phyloP scores from a whole-genome alignment of 106 monocot species.

The Apostasia shenzhenica region DNA sequence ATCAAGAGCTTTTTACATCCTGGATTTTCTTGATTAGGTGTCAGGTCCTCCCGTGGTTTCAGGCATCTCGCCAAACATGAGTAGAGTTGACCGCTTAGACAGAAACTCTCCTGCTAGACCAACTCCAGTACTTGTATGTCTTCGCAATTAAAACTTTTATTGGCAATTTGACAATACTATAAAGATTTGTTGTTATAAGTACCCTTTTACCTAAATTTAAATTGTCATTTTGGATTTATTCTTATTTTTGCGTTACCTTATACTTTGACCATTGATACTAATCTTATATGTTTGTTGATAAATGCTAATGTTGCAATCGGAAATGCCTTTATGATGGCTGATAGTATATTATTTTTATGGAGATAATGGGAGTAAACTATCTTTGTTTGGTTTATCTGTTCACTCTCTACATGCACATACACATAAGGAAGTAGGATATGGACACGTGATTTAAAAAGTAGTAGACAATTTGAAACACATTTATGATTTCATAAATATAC shows the following conservation, averaged over 20 bases:
- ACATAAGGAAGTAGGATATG: too few species aligned
- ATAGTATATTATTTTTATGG: too few species aligned
- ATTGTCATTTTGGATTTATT: not conserved
- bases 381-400: too few species aligned
- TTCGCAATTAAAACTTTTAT: not conserved
- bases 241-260: not conserved
- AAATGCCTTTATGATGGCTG: too few species aligned
- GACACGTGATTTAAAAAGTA: too few species aligned
- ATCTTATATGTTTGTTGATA: too few species aligned
- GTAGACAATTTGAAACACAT: too few species aligned
- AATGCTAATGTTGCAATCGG: too few species aligned
- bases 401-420: too few species aligned
- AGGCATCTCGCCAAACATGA: conserved; percentile 39
- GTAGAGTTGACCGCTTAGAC: conserved; percentile 44
- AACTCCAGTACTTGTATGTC: conserved; percentile 47
- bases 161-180: not conserved
- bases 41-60: conserved; percentile 44
- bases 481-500: too few species aligned
- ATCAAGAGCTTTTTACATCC: not conserved
- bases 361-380: too few species aligned
- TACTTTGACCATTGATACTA: too few species aligned
- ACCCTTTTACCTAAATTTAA: not conserved
- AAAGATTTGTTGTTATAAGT: not conserved
- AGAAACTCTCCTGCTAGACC: conserved; percentile 67
- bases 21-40: conserved; percentile 16